Evolutionary conservation across 345 rosid genomes (phyloP), one percentile per base, ranked within the genome.

Genomic region (Corymbia maculata): DNA sequence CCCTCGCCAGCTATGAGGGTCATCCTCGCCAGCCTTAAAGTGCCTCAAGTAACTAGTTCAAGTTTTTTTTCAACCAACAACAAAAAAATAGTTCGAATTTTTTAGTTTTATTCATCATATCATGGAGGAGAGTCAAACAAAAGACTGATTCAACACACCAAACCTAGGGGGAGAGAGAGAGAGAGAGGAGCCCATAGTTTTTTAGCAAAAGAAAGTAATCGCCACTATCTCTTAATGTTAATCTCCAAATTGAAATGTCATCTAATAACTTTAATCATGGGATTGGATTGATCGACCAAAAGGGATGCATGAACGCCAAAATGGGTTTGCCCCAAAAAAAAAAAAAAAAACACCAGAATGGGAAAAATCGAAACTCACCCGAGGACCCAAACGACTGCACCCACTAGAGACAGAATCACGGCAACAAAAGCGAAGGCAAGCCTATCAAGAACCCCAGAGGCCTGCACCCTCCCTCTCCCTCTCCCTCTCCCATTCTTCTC

Each of bases 371-470:
- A 28, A 86, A 89, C 91, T 88, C 49, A 91, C 94, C 92, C 94
- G 51, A 92, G 82, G 17, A 92, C 52, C 92, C 94, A 92, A 52
- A 92, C 88, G 42, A 92, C 89, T 26, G 92, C 92, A 13, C 92
- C 94, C 32, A 92, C 90, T 6, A 92, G 89, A 49, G 94, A 91
- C 12, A 92, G 88, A 42, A 92, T 79, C 59, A 91, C 50, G 55
- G 92, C 91, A 51, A 92, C 26, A 51, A 92, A 88, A 12, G 94
- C 94, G 66, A 92, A 7, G 94, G 94, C 68, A 92, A 82, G 9
- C 94, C 94, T 3, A 92, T 9, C 88, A 91, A 89, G 89, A 92
- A 92, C n/a, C 92, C 94, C 51, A 91, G 85, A 9, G 92, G 94
- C 87, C 92, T 86, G 85, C 94, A 92, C 75, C 89, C 91, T 45